phyloP scores from a whole-genome alignment of 2,329 filamentous ascomycete species.

The Nemania sp. region DNA sequence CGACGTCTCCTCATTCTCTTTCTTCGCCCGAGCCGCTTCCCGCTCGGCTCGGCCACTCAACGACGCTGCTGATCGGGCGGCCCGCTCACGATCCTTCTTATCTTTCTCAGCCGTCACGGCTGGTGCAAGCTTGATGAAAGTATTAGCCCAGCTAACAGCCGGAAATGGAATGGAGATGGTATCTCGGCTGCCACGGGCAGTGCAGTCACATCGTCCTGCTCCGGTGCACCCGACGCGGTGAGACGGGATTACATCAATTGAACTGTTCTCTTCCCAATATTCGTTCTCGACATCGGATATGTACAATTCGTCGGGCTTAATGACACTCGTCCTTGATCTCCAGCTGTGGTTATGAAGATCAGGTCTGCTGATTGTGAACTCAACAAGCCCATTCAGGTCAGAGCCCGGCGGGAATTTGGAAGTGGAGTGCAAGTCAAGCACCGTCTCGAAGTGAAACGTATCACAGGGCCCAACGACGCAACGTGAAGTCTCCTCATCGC shows the following conservation, averaged over 20 bases:
- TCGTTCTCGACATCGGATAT: constrained; percentile 45
- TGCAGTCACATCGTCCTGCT: constrained; percentile 53
- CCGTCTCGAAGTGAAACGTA: constrained; percentile 65
- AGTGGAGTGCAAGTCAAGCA: constrained; percentile 61
- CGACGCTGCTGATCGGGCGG: constrained; percentile 29
- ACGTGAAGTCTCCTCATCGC: constrained; percentile 39
- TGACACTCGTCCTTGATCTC: constrained; percentile 63
- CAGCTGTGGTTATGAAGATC: constrained; percentile 59
- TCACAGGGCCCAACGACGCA: constrained; percentile 51
- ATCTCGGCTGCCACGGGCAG: constrained; percentile 47
- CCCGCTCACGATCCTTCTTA: constrained; percentile 32
- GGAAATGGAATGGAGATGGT: constrained; percentile 62
- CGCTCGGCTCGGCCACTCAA: constrained; percentile 33
- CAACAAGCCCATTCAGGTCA: constrained; percentile 61
- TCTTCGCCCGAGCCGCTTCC: constrained; percentile 35
- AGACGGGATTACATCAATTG: constrained; percentile 51
- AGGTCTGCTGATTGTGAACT: constrained; percentile 60
- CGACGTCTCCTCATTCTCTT: constrained; percentile 42
- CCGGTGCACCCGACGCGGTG: constrained; percentile 57
- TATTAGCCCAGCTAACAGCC: constrained; percentile 60
- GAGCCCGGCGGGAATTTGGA: constrained; percentile 62
- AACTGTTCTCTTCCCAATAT: constrained; percentile 51
- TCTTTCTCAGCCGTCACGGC: constrained; percentile 47
- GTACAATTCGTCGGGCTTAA: constrained; percentile 59
- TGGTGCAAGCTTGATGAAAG: constrained; percentile 59